These are phyloP conservation scores for Cryptomeria japonica DNA, from an alignment of 75 land plant genomes.

Conservation along the genomic window DNA sequence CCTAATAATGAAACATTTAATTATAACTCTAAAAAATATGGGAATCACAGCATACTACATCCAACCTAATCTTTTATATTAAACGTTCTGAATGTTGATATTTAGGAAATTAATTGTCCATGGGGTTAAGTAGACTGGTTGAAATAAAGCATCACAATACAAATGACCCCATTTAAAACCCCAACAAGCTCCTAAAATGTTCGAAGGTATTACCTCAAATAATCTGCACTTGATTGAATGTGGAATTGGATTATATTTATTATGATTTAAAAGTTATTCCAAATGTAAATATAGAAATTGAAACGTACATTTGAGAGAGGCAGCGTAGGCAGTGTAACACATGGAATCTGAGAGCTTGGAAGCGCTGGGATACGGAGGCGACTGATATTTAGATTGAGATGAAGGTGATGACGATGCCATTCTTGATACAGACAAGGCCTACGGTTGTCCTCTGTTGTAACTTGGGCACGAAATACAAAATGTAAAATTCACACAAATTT, in stretches of 20 bases:
- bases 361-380: conserved; percentile 9
- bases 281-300: not conserved
- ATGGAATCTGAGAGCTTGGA: conserved; percentile 58
- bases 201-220: not conserved
- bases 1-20: not conserved
- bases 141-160: not conserved
- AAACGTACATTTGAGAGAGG: conserved; percentile 69
- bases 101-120: not conserved
- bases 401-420: not conserved
- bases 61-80: not conserved
- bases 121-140: not conserved
- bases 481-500: no score
- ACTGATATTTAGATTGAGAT: not conserved
- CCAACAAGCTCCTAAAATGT: no score
- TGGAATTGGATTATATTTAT: not conserved
- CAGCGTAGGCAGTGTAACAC: conserved; percentile 60
- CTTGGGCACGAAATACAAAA: no score
- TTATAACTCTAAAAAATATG: not conserved
- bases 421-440: not conserved
- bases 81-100: not conserved
- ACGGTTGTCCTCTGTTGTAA: not conserved
- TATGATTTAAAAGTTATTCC: not conserved
- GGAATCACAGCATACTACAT: not conserved
- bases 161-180: no score
- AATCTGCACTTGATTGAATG: not conserved